Evolutionary conservation across 2,329 filamentous ascomycete species (phyloP), one percentile per base, ranked within the genome.

Genomic region (Rutstroemia sp.): DNA sequence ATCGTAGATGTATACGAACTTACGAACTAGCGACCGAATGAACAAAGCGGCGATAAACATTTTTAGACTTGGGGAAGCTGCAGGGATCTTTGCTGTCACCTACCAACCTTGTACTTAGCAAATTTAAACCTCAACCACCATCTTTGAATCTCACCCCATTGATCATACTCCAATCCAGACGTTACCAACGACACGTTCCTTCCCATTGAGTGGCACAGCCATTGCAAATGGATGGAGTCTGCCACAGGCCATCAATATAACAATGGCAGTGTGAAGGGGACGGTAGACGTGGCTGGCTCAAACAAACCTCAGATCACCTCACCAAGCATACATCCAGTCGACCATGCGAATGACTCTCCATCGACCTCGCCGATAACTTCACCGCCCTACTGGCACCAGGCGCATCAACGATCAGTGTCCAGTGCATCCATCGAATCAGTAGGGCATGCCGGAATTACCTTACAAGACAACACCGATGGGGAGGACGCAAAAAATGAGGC

Each of bases 401-500:
- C 66, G 17, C 67, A 68, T 57, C 59, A 62, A 10, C 50, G 62
- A 58, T 58, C 69, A 58, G 58, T 68, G 14, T 76, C 73, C n/a
- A 78, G 70, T 58, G 64, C 74, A 19, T 82, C 80, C 7, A 66
- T 78, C 40, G 72, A 73, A 23, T 73, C 73, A 8, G 70, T 80
- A n/a, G 73, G 74, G 1, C 66, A 69, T 0, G 79, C 79, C 38
- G 79, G 77, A 45, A 86, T 86, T 62, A 82, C 76, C 7, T 71
- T 86, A 58, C 79, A 77, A 60, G 83, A 86, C 67, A 85, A 86
- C 68, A 34, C 34, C 2, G 60, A 64, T 46, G 63, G 53, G 2
- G 81, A 84, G 62, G 75, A 74, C 36, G 76, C 73, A 58, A 69
- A 73, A 58, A 81, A 80, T 67, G 76, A 73, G 58, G 81, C 80